phyloP scores from a whole-genome alignment of 495 filamentous ascomycete species.

The Podospora tetraspora region DNA sequence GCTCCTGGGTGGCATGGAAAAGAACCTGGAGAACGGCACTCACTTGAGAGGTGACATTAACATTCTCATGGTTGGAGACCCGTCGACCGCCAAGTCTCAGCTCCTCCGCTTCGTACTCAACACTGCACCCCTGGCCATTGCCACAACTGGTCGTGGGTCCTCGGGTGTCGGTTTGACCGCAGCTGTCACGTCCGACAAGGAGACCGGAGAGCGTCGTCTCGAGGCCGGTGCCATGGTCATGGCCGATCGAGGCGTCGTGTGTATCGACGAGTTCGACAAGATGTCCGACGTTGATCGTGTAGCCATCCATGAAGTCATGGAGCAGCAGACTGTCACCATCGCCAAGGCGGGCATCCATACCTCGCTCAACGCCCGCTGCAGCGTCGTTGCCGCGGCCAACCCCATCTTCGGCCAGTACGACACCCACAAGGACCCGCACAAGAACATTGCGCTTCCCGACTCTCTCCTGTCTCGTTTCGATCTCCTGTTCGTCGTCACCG shows the following conservation, averaged over 20 bases:
- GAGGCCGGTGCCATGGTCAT: conserved; percentile 99
- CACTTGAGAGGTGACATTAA: conserved; percentile 99
- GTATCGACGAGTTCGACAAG: conserved; percentile 99
- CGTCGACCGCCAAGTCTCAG: conserved; percentile 97
- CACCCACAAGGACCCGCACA: conserved; percentile 95
- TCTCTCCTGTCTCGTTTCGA: conserved; percentile 98
- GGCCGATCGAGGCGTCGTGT: conserved; percentile 93
- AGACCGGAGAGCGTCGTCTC: conserved; percentile 90
- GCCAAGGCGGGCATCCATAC: conserved; percentile 99
- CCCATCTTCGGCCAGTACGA: conserved; percentile 98
- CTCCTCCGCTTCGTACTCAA: conserved; percentile 96
- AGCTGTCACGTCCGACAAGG: conserved; percentile 93
- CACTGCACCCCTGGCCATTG: conserved; percentile 93
- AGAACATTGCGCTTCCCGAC: conserved; percentile 96
- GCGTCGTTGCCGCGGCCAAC: conserved; percentile 94
- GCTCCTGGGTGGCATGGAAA: conserved; percentile 97
- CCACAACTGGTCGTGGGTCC: conserved; percentile 93
- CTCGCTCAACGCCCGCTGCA: conserved; percentile 92
- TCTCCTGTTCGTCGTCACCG: conserved; percentile 94
- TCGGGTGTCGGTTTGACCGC: conserved; percentile 98
- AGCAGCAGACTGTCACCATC: conserved; percentile 98
- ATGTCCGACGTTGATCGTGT: conserved; percentile 98
- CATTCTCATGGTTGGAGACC: conserved; percentile 98
- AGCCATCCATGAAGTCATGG: conserved; percentile 99
- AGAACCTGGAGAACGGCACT: conserved; percentile 96